Base-by-base conservation (phyloP, 2,329 filamentous ascomycete genomes). In the Dothistroma pini region DNA sequence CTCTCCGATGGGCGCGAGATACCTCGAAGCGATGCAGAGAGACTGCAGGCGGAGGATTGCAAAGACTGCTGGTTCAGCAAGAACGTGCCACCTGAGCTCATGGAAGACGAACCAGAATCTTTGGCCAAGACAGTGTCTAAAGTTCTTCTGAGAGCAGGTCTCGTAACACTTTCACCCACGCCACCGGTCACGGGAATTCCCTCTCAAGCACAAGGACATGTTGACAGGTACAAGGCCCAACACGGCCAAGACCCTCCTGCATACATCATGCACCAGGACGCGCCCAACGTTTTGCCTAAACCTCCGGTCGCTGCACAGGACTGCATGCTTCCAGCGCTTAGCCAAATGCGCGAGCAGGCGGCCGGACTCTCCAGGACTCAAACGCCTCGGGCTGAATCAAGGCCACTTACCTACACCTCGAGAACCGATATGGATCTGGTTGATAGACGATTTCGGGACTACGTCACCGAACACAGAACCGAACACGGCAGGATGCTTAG, bases 1-100 rank as follows among this genome's bases (percentile, higher is more conserved):
- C 11, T 64, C 63, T 4, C 61, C 61, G 8, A 61, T 66, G 58
- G 63, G 49, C 47, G 63, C 64, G 1, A 48, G 54, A 29, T 68
- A 59, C 52, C 57, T 66, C 8, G 66, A 68, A 48, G 63, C 66
- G 14, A 68, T 54, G 66, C 66, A 14, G 64, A 65, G 11, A 56
- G 60, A 34, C 52, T 66, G 52, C 61, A 65, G 31, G 22, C 34
- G 7, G 66, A 66, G 34, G 34, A 22, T 8, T 68, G 66, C 52
- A 64, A 58, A 44, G 41, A 63, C 34, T 68, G 66, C 41, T 68
- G 66, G 66, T 62, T 64, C 25, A 52, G 60, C 41, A 55, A 49
- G 8, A 63, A 29, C 50, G 57, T 65, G n/a, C 19, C 50, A 14
- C 16, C 34, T 9, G 50, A 35, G 48, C 21, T 34, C 10, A 31